Conservation (phyloP, 805 yeast genomes). For the Saccharomycopsis olivae region DNA sequence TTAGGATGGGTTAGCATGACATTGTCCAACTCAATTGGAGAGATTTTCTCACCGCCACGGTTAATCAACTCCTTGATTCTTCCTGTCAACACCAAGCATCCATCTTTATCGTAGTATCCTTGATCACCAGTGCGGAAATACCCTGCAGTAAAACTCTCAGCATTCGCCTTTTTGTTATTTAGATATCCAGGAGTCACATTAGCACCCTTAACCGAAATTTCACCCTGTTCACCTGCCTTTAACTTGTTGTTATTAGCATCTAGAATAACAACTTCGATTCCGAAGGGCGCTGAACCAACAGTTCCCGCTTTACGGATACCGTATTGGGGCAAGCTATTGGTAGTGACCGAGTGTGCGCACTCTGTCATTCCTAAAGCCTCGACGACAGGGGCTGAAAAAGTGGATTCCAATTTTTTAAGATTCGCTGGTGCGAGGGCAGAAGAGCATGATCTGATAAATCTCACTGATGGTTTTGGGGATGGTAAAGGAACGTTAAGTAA, state of each 20-base stretch:
- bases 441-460: slow-evolving; percentile 66
- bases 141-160: slow-evolving; percentile 50
- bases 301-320: slow-evolving; percentile 60
- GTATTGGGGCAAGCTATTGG: slow-evolving; percentile 51
- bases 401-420: slow-evolving; percentile 43
- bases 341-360: slow-evolving; percentile 73
- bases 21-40: slow-evolving; percentile 62
- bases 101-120: slow-evolving; percentile 50
- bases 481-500: slow-evolving; percentile 45
- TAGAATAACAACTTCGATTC: slow-evolving; percentile 50
- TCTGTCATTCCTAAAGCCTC: slow-evolving; percentile 81
- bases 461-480: slow-evolving; percentile 42
- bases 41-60: slow-evolving; percentile 70
- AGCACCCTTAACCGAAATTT: slow-evolving; percentile 55
- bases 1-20: slow-evolving; percentile 48
- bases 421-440: slow-evolving; percentile 60
- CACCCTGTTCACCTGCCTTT: slow-evolving; percentile 49
- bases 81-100: slow-evolving; percentile 53
- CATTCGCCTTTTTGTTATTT: slow-evolving; percentile 61
- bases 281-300: slow-evolving; percentile 68
- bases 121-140: slow-evolving; percentile 77
- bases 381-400: slow-evolving; percentile 54
- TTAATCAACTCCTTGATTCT: slow-evolving; percentile 65
- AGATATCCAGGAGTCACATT: slow-evolving; percentile 66
- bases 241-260: slow-evolving; percentile 37